Conservation (phyloP, 495 filamentous ascomycete genomes). For the Podospora australis region DNA sequence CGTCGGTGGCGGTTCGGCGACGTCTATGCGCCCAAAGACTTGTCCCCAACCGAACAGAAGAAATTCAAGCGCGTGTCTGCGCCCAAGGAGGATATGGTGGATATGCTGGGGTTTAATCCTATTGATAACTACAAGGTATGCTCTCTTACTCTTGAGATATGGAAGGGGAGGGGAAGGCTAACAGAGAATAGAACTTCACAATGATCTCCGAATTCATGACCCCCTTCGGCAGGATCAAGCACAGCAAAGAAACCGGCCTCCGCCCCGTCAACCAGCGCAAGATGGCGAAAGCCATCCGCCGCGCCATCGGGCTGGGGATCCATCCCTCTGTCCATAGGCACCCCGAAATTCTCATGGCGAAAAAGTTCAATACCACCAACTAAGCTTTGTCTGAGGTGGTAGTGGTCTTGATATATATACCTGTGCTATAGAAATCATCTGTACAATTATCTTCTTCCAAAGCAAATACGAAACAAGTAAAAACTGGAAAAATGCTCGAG, state of each 20-base stretch:
- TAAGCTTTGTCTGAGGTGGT: too few species aligned
- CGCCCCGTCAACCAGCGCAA: constrained; percentile 84
- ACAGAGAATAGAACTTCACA: constrained; percentile 68
- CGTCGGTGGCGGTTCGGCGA: constrained; percentile 69
- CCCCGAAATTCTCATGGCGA: constrained; percentile 68
- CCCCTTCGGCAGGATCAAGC: constrained; percentile 76
- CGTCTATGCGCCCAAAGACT: constrained; percentile 84
- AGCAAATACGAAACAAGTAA: too few species aligned
- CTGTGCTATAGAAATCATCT: too few species aligned
- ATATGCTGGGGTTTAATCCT: constrained; percentile 74
- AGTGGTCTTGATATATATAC: too few species aligned
- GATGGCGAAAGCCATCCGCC: constrained; percentile 84
- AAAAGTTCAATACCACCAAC: too few species aligned
- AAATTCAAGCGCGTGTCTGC: constrained; percentile 44
- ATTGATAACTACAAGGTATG: constrained; percentile 77
- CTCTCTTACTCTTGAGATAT: constrained; percentile 6
- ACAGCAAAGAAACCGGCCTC: constrained; percentile 65
- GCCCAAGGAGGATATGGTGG: constrained; percentile 64
- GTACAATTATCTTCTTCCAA: too few species aligned
- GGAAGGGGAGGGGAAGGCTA: background rate
- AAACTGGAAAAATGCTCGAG: too few species aligned
- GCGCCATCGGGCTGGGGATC: constrained; percentile 80
- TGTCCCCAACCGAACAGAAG: constrained; percentile 64
- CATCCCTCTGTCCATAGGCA: constrained; percentile 90
- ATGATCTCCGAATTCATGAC: constrained; percentile 89